phyloP scores from a whole-genome alignment of 129 eudicot species.

The Tagetes patula region DNA sequence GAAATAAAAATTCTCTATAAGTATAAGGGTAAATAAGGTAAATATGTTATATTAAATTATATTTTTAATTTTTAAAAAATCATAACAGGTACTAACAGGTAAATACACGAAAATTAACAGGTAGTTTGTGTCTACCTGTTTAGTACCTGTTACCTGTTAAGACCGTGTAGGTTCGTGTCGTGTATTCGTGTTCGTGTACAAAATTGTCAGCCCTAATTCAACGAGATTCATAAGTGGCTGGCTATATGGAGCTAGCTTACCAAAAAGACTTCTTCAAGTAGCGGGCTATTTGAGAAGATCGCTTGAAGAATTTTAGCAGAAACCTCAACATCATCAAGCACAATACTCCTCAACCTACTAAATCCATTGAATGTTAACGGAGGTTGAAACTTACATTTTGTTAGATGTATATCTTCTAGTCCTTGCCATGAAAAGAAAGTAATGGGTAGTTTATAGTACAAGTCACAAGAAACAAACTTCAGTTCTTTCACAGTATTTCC shows the following conservation, averaged over 20 bases:
- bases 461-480: not conserved
- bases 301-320: not conserved
- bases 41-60: no score
- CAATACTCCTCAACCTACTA: not conserved
- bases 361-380: slow-evolving; percentile 21
- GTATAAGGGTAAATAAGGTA: no score
- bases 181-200: no score
- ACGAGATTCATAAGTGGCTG: not conserved
- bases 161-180: no score
- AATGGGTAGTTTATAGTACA: slow-evolving; percentile 6
- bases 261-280: slow-evolving; percentile 16
- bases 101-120: no score
- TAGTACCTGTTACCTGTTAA: no score
- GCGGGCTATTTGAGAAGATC: slow-evolving; percentile 24
- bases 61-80: no score
- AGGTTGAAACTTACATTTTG: slow-evolving; percentile 15
- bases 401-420: slow-evolving; percentile 19
- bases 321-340: slow-evolving; percentile 1
- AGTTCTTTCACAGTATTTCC: slow-evolving; percentile 19
- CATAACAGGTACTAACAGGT: no score
- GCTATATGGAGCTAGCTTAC: slow-evolving; percentile 4
- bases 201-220: no score
- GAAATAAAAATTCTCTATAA: no score
- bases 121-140: no score
- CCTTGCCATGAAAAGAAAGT: slow-evolving; percentile 23